Base-by-base conservation (phyloP, 73 alveolate species). In the Paramecium sexaurelia region DNA sequence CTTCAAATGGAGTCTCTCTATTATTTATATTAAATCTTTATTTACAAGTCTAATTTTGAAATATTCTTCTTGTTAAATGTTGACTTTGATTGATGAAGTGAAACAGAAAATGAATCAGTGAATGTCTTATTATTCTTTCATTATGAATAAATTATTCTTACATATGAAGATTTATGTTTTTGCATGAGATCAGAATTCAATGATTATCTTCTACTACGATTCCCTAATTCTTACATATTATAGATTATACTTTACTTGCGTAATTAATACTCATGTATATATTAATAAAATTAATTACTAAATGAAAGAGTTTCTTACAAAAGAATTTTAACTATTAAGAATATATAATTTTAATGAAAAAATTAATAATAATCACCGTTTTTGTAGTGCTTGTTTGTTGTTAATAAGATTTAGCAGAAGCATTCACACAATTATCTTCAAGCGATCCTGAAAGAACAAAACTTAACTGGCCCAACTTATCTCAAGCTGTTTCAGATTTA, bases 221-320 rank as follows among this genome's bases (percentile, higher is more conserved):
- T 39, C 24, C 90, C 55, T 6, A 78, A 33, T 61, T 78, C 90
- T 78, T 40, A 13, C 5, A 17, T 51, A 51, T 51, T 40, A 41
- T 40, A 78, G 41, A 19, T 24, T 37, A 39, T 40, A 78, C 39
- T 37, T 73, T 78, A 78, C 90, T 29, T 78, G 90, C 90, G 41
- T 78, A 78, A 45, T 78, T 78, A 61, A 78, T 78, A 43, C 90
- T 78, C 90, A 78, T 78, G 67, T 51, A 27, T 15, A 13, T 66
- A 66, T 29, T 29, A 66, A 66, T 66, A 66, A 66, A 51, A 19
- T 51, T 51, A 51, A 51, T 51, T 51, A 51, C 67, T 51, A 51
- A 51, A 51, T 15, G 67, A 51, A 51, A 51, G 67, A 51, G 32
- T 51, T 51, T 51, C 67, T 51, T 17, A 51, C 67, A 51, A 51